Evolutionary conservation across 305 asterid species (phyloP).

Genomic region (Ilex paraguariensis): DNA sequence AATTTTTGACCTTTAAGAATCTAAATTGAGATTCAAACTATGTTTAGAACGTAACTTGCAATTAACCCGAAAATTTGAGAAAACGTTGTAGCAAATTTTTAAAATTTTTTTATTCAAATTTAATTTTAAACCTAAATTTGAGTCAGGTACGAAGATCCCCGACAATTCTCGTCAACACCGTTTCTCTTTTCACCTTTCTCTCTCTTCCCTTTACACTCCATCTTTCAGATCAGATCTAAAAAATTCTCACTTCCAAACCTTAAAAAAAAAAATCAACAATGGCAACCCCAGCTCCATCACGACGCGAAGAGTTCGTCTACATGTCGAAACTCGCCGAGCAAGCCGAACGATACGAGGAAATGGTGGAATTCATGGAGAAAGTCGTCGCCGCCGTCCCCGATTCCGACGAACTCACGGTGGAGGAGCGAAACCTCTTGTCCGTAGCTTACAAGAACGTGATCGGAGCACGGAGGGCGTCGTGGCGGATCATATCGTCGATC

Average conservation of each 20-base stretch:
- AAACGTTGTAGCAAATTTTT: too few relatives aligned
- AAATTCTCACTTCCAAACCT: not conserved
- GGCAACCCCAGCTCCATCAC: not conserved
- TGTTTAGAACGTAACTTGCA: too few relatives aligned
- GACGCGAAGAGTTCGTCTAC: not conserved
- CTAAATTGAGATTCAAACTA: too few relatives aligned
- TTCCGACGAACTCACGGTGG: not conserved
- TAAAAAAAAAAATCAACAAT: not conserved
- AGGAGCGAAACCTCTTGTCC: slow-evolving; percentile 1
- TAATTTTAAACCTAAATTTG: too few relatives aligned
- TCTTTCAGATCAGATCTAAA: not conserved
- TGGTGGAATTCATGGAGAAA: slow-evolving; percentile 4
- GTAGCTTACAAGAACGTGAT: not conserved
- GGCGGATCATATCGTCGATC: slow-evolving; percentile 3
- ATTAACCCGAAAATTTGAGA: too few relatives aligned
- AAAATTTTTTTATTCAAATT: too few relatives aligned
- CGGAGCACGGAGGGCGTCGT: not conserved
- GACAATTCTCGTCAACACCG: too few relatives aligned
- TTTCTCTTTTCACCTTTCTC: not conserved
- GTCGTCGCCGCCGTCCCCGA: not conserved
- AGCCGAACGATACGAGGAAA: slow-evolving; percentile 4
- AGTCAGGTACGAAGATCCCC: too few relatives aligned
- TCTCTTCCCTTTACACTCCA: not conserved
- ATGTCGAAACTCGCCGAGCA: slow-evolving; percentile 1
- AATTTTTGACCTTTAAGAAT: too few relatives aligned